Evolutionary conservation across 768 basidiomycete species (phyloP), one percentile per base, ranked within the genome.

Genomic region (Peribolospora baueri): DNA sequence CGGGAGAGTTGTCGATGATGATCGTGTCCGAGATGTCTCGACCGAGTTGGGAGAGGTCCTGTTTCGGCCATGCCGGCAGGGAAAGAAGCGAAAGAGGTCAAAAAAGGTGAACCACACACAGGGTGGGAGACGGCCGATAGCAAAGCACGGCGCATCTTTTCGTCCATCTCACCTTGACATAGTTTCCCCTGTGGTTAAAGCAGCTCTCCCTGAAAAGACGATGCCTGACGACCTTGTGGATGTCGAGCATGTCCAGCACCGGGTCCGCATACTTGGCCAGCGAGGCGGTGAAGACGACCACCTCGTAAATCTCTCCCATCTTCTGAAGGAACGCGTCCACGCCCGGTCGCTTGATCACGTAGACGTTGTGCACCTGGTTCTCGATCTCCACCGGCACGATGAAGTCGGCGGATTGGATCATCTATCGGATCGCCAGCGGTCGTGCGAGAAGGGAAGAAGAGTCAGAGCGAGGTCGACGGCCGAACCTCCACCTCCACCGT

Each of bases 241-340:
- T 74, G 65, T 98, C 93, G 49, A 98, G 76, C 65, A 91, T 93
- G 73, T 98, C 93, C 54, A 98, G 73, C 10, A 98, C 93, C 3
- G 93, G 93, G 65, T 98, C 93, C 50, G 93, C 93, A 65, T 98
- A 98, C 88, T 97, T 98, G 76, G 86, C 90, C 56, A 98, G 69
- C 69, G 85, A 90, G 6, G 93, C 93, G 5, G 93, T 98, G 68
- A 97, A 98, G 7, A 98, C 84, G 41, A 98, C 91, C 51, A 98
- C 74, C 68, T 98, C 93, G 65, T 91, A 98, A 48, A 95, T 80
- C 67, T 97, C 88, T 43, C 93, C 93, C 93, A 97, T 98, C 70
- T 80, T 82, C 72, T 84, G 84, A 66, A 98, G 71, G 69, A 97
- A 98, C 65, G 58, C 81, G 66, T 98, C 93, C 11, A 98, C 93